Evolutionary conservation across 495 filamentous ascomycete genomes (phyloP), one percentile per base, ranked within the genome.

Genomic region (Trichoderma virens): DNA sequence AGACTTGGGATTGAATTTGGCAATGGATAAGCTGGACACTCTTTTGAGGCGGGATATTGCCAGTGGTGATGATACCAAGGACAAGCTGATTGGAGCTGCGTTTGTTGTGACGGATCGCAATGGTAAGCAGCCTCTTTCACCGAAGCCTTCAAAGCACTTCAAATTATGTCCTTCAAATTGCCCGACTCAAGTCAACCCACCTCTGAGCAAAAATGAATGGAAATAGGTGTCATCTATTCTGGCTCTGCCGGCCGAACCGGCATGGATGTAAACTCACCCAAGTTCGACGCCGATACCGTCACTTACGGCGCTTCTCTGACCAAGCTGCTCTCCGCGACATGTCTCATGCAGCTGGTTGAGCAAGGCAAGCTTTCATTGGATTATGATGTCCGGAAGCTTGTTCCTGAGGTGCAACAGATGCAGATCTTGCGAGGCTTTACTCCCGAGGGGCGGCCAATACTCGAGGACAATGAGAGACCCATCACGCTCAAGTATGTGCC

Each of bases 281-380:
- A 70, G 3, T 75, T 79, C 51, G 63, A 79, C 14, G 63, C 71
- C 8, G 67, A 78, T 66, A 86, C 90, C 31, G 86, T 83, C 65
- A 82, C 82, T 30, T 70, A 68, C 64, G 60, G 68, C 3, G 72
- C 72, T 16, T 73, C 71, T n/a, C 20, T 68, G 45, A 72, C 68
- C 43, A 74, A 74, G 64, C 64, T 74, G 31, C 61, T 72, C 56
- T 73, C 70, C 11, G 39, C 59, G 20, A 64, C 64, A 0, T 61
- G 65, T 30, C 23, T 70, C 11, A 70, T 74, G 72, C 66, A 69
- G 23, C 56, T 70, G 28, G 70, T 73, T 18, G 70, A 74, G 61
- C 41, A 61, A 5, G 68, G 67, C 20, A 28, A 61, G 9, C 30
- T 72, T 32, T 5, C 13, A 5, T 67, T 74, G 0, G 69, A 73